These are phyloP conservation scores for Ogataea naganishii DNA, from an alignment of 805 yeast species.

Conservation along the genomic window DNA sequence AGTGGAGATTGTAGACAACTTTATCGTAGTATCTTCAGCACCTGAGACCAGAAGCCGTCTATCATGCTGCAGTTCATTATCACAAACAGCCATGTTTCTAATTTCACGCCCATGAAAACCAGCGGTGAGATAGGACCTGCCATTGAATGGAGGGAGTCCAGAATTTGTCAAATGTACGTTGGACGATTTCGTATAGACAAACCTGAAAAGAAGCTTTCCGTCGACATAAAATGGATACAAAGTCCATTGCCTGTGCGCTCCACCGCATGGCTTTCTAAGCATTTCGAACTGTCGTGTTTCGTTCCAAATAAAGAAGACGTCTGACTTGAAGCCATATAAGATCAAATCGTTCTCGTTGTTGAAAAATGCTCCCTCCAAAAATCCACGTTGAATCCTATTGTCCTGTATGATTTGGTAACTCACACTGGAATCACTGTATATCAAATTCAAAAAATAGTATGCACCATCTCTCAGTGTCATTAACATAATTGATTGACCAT, in stretches of 20 bases:
- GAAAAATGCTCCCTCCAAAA: constrained; percentile 65
- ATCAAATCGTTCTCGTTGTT: constrained; percentile 35
- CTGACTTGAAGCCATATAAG: constrained; percentile 77
- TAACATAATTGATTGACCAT: constrained; percentile 18
- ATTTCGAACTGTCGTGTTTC: constrained; percentile 69
- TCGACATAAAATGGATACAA: constrained; percentile 21
- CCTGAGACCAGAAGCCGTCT: constrained; percentile 56
- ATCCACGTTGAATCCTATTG: constrained; percentile 66
- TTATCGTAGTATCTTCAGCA: constrained; percentile 81
- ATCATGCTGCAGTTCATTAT: constrained; percentile 11
- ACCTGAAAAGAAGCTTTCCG: constrained; percentile 25
- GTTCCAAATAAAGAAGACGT: constrained; percentile 71
- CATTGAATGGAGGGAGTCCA: constrained; percentile 7
- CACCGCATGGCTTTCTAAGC: constrained; percentile 73
- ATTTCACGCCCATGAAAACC: constrained; percentile 94
- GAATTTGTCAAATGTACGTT: constrained; percentile 31
- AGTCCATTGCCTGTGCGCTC: constrained; percentile 83
- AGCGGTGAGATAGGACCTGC: constrained; percentile 27
- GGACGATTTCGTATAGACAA: constrained; percentile 54
- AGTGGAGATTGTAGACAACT: constrained; percentile 34
- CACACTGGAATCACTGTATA: constrained; percentile 4
- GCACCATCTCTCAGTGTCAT: constrained; percentile 63
- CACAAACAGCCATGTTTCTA: constrained; percentile 58
- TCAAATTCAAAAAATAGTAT: constrained; percentile 34
- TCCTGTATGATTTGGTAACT: constrained; percentile 18